Percentiles rank a stretch among this genome's conserved stretches.
These are phyloP conservation scores for Capronia epimyces DNA, from an alignment of 2,329 filamentous ascomycete species.

Conservation along the genomic window DNA sequence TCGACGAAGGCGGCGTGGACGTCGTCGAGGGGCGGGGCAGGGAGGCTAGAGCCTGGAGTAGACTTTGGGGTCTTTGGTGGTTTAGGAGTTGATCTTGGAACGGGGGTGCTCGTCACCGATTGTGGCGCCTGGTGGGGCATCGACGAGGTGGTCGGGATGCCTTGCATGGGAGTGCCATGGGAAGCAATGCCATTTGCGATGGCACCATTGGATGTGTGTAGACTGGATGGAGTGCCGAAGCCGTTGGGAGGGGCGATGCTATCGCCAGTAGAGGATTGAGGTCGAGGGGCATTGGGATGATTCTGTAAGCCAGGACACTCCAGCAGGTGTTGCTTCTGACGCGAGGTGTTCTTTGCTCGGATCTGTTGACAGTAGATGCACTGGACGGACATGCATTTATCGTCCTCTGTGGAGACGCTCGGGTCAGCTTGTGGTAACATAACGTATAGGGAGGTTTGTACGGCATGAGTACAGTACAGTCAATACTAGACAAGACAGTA, in stretches of 20 bases:
- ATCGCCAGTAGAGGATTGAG: slow-evolving; percentile 36
- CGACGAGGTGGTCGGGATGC: slow-evolving; percentile 32
- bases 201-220: slow-evolving; percentile 40
- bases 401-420: slow-evolving; percentile 25
- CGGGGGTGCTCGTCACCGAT: slow-evolving; percentile 15
- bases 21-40: slow-evolving; percentile 45
- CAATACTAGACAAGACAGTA: slow-evolving; percentile 34
- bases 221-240: slow-evolving; percentile 39
- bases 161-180: slow-evolving; percentile 41
- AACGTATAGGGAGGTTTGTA: slow-evolving; percentile 12
- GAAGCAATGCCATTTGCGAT: slow-evolving; percentile 43
- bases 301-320: slow-evolving; percentile 47
- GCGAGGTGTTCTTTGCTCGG: slow-evolving; percentile 49
- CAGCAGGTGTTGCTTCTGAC: slow-evolving; percentile 49
- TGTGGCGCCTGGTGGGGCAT: slow-evolving; percentile 32
- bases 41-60: slow-evolving; percentile 34
- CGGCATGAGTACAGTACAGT: slow-evolving; percentile 25
- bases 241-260: slow-evolving; percentile 41
- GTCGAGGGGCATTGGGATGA: slow-evolving; percentile 41
- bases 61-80: slow-evolving; percentile 23
- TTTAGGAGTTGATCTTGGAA: slow-evolving; percentile 22
- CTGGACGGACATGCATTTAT: slow-evolving; percentile 48
- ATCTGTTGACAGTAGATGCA: slow-evolving; percentile 52
- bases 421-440: slow-evolving; percentile 20
- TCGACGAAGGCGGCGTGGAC: slow-evolving; percentile 48